These are phyloP conservation scores for Phytophthora cryptogea DNA, from an alignment of 352 stramenopile genomes.

Conservation along the genomic window DNA sequence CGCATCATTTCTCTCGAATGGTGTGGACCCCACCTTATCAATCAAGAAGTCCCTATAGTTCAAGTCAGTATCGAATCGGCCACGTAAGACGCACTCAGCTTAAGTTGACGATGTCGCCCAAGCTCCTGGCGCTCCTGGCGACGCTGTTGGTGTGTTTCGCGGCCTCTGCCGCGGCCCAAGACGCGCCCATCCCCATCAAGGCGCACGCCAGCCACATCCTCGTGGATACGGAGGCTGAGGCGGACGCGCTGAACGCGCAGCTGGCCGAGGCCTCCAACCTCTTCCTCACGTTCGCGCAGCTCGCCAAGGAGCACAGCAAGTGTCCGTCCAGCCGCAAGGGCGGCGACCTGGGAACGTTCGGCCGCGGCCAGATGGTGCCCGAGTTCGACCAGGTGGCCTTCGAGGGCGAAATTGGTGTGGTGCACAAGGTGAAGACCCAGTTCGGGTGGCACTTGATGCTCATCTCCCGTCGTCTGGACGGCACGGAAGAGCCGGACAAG, in stretches of 20 bases:
- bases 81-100: not conserved
- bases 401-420: constrained; percentile 61
- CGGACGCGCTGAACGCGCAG: constrained; percentile 61
- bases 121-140: constrained; percentile 29
- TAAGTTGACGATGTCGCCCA: constrained; percentile 21
- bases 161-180: constrained; percentile 11
- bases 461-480: constrained; percentile 57
- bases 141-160: constrained; percentile 30
- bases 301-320: constrained; percentile 74
- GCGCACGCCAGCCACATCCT: constrained; percentile 85
- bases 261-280: constrained; percentile 52
- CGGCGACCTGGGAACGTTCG: constrained; percentile 74
- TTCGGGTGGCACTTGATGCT: constrained; percentile 74
- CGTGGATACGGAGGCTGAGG: constrained; percentile 69
- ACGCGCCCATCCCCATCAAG: constrained; percentile 31
- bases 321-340: constrained; percentile 68
- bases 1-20: not conserved
- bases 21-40: not conserved
- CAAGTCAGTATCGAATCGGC: constrained; percentile 3
- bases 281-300: constrained; percentile 64
- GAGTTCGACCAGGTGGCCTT: constrained; percentile 81
- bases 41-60: not conserved
- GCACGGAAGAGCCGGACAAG: constrained; percentile 40
- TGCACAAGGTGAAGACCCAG: constrained; percentile 88
- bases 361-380: constrained; percentile 75